Evolutionary conservation across 345 rosid genomes (phyloP), one percentile per base, ranked within the genome.

Genomic region (Angophora floribunda): DNA sequence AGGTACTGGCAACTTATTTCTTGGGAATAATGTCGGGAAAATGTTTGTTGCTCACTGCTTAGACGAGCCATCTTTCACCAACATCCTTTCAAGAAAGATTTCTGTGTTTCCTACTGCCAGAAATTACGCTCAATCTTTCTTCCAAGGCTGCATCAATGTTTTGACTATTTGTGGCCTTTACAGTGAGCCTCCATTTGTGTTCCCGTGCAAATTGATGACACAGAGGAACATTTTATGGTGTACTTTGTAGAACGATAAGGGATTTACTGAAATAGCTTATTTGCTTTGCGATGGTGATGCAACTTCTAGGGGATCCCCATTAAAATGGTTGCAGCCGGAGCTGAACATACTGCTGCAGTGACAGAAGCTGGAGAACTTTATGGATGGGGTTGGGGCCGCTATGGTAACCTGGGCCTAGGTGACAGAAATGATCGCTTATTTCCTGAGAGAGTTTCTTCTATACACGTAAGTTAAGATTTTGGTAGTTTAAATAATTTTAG

Each of bases 361-460:
- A 91, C 99, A 87, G 98, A 97, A 94, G 95, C 94, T 88, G 99
- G 99, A 90, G 96, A 93, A 53, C 97, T 98, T 30, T 97, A 95
- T 93, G 99, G 99, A 88, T 98, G 99, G 99, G 99, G 99, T 11
- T 96, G 99, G 99, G 99, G 99, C 15, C 91, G 98, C 67, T 97
- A 98, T 90, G 99, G 99, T 65, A 98, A 98, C 93, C 90, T 98
- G 94, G 99, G 99, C 90, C 93, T 98, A 50, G 99, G 99, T 86
- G 99, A 98, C 93, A 91, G 99, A 90, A 94, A 87, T 85, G 99
- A 98, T 92, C 99, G 99, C 86, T 90, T 94, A 90, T 92, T 97
- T 90, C 99, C 99, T 85, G 97, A 94, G 93, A 95, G 93, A 91
- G 98, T 98, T 89, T 88, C 94, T 86, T 88, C 94, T 79, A 79